A percentile compares a stretch with the other conserved stretches of the same genome.
These are phyloP conservation scores for Pisolithus tinctorius DNA, from an alignment of 768 basidiomycete species.

Conservation along the genomic window DNA sequence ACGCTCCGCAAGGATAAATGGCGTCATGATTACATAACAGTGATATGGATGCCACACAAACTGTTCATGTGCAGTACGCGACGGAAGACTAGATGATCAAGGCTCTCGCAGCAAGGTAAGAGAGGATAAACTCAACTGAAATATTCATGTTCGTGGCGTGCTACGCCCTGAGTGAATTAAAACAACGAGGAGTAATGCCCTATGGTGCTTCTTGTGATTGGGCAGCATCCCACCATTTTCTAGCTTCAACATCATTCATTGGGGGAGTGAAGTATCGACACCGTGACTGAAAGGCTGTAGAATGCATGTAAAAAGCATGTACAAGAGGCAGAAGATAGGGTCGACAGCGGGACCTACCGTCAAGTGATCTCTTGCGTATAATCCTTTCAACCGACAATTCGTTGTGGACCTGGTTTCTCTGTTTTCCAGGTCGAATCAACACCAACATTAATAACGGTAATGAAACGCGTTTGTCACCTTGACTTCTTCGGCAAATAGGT, in stretches of 20 bases:
- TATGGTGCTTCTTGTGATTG: constrained; percentile 27
- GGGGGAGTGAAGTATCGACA: constrained; percentile 78
- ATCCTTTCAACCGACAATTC: constrained; percentile 70
- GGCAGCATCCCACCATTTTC: constrained; percentile 47
- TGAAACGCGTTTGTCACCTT: constrained; percentile 45
- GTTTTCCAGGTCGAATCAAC: constrained; percentile 17
- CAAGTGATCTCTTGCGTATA: constrained; percentile 59
- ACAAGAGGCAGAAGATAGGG: constrained; percentile 9
- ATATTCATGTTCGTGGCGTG: constrained; percentile 9
- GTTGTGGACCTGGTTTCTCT: constrained; percentile 72
- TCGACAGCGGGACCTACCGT: constrained; percentile 43
- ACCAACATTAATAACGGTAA: constrained; percentile 20
- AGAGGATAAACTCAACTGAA: constrained; percentile 8
- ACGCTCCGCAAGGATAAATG: constrained; percentile 4
- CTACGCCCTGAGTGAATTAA: constrained; percentile 17
- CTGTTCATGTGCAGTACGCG: background rate
- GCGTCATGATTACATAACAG: constrained; percentile 25
- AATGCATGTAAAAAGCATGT: constrained; percentile 11
- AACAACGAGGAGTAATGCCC: constrained; percentile 25
- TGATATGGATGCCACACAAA: background rate
- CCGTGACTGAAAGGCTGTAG: constrained; percentile 66
- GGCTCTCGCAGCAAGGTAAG: background rate
- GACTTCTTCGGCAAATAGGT: constrained; percentile 59
- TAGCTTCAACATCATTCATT: constrained; percentile 47
- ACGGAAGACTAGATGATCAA: constrained; percentile 1